Percentiles rank a stretch among this genome's conserved stretches.
Conservation (phyloP, 176 grass and related monocot species). For the Oropetium thomaeum region DNA sequence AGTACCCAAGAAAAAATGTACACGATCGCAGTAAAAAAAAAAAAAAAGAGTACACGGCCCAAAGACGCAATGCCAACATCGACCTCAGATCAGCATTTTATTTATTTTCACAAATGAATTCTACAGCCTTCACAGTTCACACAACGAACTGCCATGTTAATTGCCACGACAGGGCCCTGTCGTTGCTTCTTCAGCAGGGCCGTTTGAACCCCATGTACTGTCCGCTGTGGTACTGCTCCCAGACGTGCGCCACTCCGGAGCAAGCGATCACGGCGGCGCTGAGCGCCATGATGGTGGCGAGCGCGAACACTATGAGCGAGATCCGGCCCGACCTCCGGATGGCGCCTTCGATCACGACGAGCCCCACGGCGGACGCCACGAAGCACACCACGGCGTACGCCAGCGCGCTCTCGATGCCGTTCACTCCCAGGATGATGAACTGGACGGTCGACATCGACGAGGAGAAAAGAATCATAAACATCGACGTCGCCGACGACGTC, state of each 20-base stretch:
- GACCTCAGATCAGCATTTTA: neutral
- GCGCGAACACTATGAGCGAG: slow-evolving; percentile 41
- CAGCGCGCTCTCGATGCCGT: slow-evolving; percentile 15
- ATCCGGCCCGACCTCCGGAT: slow-evolving; percentile 33
- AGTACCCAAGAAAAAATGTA: too few species aligned
- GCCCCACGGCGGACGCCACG: slow-evolving; percentile 22
- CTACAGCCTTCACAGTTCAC: neutral
- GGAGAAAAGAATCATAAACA: slow-evolving; percentile 46
- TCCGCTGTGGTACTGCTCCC: slow-evolving; percentile 28
- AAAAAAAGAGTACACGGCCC: too few species aligned
- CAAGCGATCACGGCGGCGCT: slow-evolving; percentile 26
- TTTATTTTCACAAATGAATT: neutral
- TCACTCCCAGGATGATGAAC: slow-evolving; percentile 37
- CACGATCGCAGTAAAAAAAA: too few species aligned
- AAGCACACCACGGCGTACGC: slow-evolving; percentile 41
- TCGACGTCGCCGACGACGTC: slow-evolving; percentile 5
- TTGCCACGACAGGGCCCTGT: neutral
- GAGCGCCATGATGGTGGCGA: slow-evolving; percentile 36
- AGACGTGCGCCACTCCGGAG: slow-evolving; percentile 31
- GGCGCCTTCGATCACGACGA: slow-evolving; percentile 27
- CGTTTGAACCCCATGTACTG: slow-evolving; percentile 51
- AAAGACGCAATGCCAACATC: neutral
- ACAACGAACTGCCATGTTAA: neutral
- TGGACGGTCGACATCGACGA: slow-evolving; percentile 55
- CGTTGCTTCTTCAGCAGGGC: slow-evolving; percentile 23